phyloP scores from a whole-genome alignment of 495 filamentous ascomycete genomes.

The Xylaria intraflava region DNA sequence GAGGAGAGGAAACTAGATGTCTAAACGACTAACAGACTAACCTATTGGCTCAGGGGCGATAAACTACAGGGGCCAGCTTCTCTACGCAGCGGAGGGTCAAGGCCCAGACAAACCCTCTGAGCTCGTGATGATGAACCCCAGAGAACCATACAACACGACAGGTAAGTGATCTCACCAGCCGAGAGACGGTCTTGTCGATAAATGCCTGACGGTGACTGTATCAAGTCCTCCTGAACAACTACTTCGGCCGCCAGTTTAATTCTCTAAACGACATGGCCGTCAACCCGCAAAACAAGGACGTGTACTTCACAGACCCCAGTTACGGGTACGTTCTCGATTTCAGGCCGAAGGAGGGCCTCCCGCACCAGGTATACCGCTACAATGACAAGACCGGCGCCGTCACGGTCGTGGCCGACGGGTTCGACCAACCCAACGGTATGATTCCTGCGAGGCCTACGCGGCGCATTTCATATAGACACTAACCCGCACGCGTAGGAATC shows the following conservation, averaged over 20 bases:
- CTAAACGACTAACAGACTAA: not conserved
- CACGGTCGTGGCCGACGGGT: conserved; percentile 49
- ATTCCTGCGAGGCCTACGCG: not conserved
- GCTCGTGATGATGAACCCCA: conserved; percentile 41
- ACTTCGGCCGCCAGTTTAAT: conserved; percentile 54
- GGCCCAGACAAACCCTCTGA: conserved; percentile 36
- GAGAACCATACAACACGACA: conserved; percentile 44
- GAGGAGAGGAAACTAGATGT: too few relatives aligned
- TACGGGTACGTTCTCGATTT: conserved; percentile 56
- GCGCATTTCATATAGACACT: not conserved
- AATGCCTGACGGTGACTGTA: not conserved
- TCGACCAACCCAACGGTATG: conserved; percentile 49
- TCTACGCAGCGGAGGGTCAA: conserved; percentile 43
- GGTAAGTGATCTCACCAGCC: conserved; percentile 2
- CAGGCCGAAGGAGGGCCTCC: conserved; percentile 44
- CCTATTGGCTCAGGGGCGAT: conserved; percentile 32
- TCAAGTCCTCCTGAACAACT: conserved; percentile 43
- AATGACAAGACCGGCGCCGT: conserved; percentile 41
- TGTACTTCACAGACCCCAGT: conserved; percentile 61
- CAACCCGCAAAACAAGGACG: conserved; percentile 42
- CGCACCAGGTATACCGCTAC: conserved; percentile 52
- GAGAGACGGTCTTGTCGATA: too few relatives aligned
- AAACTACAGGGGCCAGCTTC: conserved; percentile 41
- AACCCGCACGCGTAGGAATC: conserved; percentile 32
- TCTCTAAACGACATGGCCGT: conserved; percentile 54